phyloP scores from a whole-genome alignment of 768 basidiomycete species.

The Leucogyrophana mollusca region DNA sequence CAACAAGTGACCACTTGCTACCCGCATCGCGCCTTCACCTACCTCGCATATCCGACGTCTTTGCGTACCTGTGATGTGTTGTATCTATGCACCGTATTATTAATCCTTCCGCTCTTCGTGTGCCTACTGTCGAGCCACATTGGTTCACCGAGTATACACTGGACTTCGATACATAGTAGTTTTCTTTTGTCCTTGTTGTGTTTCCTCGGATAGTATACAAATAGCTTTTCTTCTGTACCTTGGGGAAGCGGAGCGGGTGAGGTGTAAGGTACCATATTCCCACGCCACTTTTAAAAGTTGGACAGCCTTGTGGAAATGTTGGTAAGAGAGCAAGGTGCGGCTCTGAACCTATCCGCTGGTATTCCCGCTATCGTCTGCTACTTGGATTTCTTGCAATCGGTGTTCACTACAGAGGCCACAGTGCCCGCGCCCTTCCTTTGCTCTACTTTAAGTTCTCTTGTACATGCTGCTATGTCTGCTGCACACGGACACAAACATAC shows the following conservation, averaged over 20 bases:
- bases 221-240: background rate
- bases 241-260: background rate
- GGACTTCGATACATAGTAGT: conserved; percentile 24
- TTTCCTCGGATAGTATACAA: conserved; percentile 12
- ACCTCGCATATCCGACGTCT: conserved; percentile 10
- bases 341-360: background rate
- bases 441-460: conserved; percentile 23
- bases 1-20: conserved; percentile 35
- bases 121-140: conserved; percentile 13
- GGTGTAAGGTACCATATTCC: conserved; percentile 14
- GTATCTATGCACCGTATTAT: conserved; percentile 42
- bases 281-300: background rate
- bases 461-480: conserved; percentile 44
- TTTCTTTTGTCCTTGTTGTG: conserved; percentile 26
- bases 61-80: conserved; percentile 32
- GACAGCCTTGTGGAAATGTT: background rate
- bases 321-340: too few relatives aligned
- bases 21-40: conserved; percentile 1
- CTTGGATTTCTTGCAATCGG: conserved; percentile 14
- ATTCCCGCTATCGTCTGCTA: background rate
- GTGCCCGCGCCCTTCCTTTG: conserved; percentile 37
- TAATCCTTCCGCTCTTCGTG: conserved; percentile 26
- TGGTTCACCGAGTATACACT: conserved; percentile 10
- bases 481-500: conserved; percentile 59
- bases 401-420: conserved; percentile 25